Evolutionary conservation across 75 land plant genomes (phyloP).

Genomic region (Cunninghamia lanceolata): DNA sequence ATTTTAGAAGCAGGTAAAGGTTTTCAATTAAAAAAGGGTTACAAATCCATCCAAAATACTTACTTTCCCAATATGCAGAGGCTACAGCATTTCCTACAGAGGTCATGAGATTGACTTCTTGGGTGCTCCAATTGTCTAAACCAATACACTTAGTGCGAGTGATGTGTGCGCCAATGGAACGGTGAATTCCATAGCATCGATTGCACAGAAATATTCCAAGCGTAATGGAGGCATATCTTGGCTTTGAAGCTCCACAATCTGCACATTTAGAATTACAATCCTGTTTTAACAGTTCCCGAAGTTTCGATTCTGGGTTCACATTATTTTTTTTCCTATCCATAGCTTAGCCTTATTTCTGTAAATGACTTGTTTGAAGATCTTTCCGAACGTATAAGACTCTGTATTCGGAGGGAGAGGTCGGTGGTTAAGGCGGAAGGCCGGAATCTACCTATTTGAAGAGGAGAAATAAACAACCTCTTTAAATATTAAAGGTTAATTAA

Average conservation of each 20-base stretch:
- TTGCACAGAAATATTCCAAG: constrained; percentile 34
- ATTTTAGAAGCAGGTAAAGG: neutral
- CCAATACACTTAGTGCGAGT: constrained; percentile 41
- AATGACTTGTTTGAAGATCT: neutral
- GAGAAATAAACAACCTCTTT: too few relatives aligned
- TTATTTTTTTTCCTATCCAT: neutral
- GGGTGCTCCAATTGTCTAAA: constrained; percentile 24
- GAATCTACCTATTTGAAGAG: too few relatives aligned
- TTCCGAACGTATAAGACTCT: too few relatives aligned
- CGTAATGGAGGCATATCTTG: constrained; percentile 30
- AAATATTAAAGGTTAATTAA: too few relatives aligned
- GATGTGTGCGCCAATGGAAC: constrained; percentile 26
- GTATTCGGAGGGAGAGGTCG: too few relatives aligned
- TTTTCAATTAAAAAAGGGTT: neutral
- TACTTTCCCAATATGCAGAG: constrained; percentile 35
- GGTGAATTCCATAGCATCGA: constrained; percentile 42
- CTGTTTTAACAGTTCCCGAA: neutral
- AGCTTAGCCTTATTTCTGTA: neutral
- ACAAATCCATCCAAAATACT: neutral
- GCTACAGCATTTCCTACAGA: constrained; percentile 28
- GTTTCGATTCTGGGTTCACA: neutral
- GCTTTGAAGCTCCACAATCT: constrained; percentile 28
- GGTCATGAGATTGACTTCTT: constrained; percentile 26
- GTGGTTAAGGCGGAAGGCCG: too few relatives aligned
- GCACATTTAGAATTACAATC: constrained; percentile 13